Evolutionary conservation across 345 rosid species (phyloP), one percentile per base, ranked within the genome.

Genomic region (Noccaea bulbosa): DNA sequence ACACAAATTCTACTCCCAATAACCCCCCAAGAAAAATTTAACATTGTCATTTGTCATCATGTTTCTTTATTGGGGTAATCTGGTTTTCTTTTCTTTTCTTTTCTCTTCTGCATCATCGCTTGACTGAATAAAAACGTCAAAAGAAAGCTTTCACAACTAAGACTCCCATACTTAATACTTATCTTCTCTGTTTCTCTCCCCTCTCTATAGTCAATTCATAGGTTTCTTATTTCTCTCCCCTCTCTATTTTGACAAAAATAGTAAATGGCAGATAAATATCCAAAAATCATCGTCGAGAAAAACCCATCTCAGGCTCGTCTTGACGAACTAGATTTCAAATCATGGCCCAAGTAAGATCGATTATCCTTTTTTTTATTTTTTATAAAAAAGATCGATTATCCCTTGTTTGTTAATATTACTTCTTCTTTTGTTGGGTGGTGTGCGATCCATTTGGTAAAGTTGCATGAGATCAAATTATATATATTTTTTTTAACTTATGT

Each of bases 281-380:
- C 83, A 15, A 72, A 86, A 67, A 87, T 90, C 77, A 75, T 68
- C 34, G 90, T 92, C 0, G 93, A 92, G 72, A 83, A 62, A 41
- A 88, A 83, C 72, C 93, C 97, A 54, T 62, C 97, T 48, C 84
- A 88, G 41, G 73, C 93, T 16, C 84, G 80, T 43, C 86, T 92
- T 32, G 75, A 80, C 6, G 91, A 90, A 65, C 70, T 92, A 22
- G 88, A 90, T 81, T 71, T 92, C 95, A 90, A 88, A 86, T 87
- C 88, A 63, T 92, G 98, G 95, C 97, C 98, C 84, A 92, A 92
- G 98, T 92, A 81, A 84, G 80, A 72, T 47, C 12, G 20, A 35
- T 5, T 41, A 44, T 62, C 45, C 24, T 61, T 50, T 11, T 12
- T 20, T 20, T 20, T 20, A 1, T 20, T 20, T 20, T 20, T 20